Conservation (phyloP, 306 rosid species). For the Hippophae tibetana region DNA sequence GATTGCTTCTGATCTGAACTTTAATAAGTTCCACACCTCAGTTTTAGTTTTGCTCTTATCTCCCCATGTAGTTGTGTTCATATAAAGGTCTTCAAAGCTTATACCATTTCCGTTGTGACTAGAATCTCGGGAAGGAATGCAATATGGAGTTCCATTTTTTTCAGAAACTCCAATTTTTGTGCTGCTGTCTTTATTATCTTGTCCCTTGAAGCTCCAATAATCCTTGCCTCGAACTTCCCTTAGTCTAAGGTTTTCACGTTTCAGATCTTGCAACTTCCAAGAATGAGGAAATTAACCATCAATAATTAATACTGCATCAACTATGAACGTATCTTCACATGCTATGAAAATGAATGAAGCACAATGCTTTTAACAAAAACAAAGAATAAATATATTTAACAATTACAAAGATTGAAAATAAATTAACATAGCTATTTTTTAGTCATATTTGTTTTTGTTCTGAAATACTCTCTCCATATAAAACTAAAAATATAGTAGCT, state of each 20-base stretch:
- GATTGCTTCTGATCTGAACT: constrained; percentile 18
- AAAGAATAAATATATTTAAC: no score
- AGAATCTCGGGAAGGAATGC: constrained; percentile 33
- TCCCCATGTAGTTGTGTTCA: constrained; percentile 30
- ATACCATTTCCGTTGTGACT: constrained; percentile 23
- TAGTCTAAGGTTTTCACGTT: constrained; percentile 44
- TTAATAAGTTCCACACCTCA: constrained; percentile 34
- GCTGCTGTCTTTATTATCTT: constrained; percentile 16
- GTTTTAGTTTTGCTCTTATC: constrained; percentile 26
- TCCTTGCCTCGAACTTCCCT: constrained; percentile 49
- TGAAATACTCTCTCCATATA: no score
- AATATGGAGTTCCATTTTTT: not conserved
- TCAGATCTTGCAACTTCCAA: constrained; percentile 46
- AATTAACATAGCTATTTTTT: no score
- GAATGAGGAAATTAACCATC: not conserved
- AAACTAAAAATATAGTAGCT: no score
- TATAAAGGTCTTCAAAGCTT: constrained; percentile 30
- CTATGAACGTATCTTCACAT: no score
- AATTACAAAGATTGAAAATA: no score
- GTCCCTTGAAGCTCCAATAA: constrained; percentile 36
- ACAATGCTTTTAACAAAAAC: no score
- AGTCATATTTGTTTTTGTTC: no score
- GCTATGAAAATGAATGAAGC: no score
- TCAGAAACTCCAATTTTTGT: constrained; percentile 15
- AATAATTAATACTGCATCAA: not conserved